Evolutionary conservation across 2,329 filamentous ascomycete genomes (phyloP).

Genomic region (Claviceps digitariae): DNA sequence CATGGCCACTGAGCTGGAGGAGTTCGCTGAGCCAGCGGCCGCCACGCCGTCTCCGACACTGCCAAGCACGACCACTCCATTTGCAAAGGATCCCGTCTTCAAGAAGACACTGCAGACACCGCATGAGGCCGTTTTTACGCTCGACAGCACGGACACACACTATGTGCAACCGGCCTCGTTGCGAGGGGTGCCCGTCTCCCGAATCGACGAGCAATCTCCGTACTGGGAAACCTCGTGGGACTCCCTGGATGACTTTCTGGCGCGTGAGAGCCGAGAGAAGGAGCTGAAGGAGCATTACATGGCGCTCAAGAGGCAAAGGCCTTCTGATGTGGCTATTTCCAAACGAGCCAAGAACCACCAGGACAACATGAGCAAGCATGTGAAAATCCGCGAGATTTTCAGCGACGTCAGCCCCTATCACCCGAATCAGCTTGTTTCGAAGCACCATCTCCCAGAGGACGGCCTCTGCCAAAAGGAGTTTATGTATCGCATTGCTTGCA

Average conservation of each 20-base stretch:
- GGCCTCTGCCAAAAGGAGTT: constrained; percentile 22
- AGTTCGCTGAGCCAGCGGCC: not conserved
- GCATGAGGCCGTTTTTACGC: constrained; percentile 9
- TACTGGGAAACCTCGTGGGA: constrained; percentile 21
- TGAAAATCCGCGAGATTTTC: constrained; percentile 22
- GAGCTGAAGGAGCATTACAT: constrained; percentile 8
- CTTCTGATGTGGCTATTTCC: constrained; percentile 5
- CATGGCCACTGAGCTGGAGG: not conserved
- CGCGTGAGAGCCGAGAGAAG: constrained; percentile 12
- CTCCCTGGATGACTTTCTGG: constrained; percentile 17
- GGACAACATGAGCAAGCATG: constrained; percentile 21
- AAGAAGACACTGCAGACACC: constrained; percentile 7
- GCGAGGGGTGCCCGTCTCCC: constrained; percentile 14
- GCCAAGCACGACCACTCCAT: not conserved
- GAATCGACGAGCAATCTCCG: constrained; percentile 14
- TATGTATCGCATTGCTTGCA: constrained; percentile 23
- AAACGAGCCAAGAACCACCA: constrained; percentile 12
- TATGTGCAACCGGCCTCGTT: constrained; percentile 15
- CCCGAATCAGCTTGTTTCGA: constrained; percentile 23
- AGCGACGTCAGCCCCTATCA: constrained; percentile 16
- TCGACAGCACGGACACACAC: constrained; percentile 11
- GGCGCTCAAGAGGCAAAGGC: not conserved
- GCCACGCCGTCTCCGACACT: not conserved
- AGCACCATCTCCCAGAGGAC: constrained; percentile 15
- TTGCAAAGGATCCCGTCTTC: constrained; percentile 4